Conservation (phyloP, 2,329 filamentous ascomycete genomes). For the Pseudopyricularia cyperi region DNA sequence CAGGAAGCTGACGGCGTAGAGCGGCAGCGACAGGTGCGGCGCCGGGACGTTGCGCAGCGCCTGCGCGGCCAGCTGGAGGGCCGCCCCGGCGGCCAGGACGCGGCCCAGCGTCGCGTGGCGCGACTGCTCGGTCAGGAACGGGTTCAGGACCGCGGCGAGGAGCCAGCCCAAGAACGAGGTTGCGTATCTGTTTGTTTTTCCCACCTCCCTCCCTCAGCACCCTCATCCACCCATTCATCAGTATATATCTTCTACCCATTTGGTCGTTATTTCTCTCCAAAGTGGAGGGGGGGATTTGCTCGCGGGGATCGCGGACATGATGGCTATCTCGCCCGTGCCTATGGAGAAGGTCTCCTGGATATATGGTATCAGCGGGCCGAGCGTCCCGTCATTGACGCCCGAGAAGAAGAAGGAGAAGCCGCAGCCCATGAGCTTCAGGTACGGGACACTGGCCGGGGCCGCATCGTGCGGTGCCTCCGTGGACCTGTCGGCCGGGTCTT, state of each 20-base stretch:
- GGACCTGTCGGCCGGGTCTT: not conserved
- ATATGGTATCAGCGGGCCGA: constrained; percentile 51
- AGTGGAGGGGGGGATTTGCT: not conserved
- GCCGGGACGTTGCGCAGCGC: constrained; percentile 26
- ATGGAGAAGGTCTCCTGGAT: constrained; percentile 18
- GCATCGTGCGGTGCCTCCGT: not conserved
- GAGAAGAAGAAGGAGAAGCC: constrained; percentile 53
- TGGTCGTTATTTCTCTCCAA: not conserved
- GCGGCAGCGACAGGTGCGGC: constrained; percentile 42
- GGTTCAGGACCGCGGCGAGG: constrained; percentile 39
- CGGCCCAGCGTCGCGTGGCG: constrained; percentile 40
- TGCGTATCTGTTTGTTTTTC: constrained; percentile 26
- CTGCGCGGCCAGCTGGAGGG: constrained; percentile 40
- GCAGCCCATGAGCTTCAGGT: constrained; percentile 29
- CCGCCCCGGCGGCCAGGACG: constrained; percentile 41
- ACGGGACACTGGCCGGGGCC: not conserved
- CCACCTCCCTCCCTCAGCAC: not conserved
- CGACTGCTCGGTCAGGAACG: constrained; percentile 26
- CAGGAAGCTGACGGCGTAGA: constrained; percentile 46
- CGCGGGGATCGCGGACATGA: constrained; percentile 22
- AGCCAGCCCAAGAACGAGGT: constrained; percentile 49
- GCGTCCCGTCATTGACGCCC: constrained; percentile 50
- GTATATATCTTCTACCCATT: not conserved
- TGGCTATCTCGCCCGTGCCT: constrained; percentile 15
- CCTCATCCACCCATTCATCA: not conserved